These are phyloP conservation scores for Nigrospora sphaerica DNA, from an alignment of 2,329 filamentous ascomycete genomes.

Conservation along the genomic window DNA sequence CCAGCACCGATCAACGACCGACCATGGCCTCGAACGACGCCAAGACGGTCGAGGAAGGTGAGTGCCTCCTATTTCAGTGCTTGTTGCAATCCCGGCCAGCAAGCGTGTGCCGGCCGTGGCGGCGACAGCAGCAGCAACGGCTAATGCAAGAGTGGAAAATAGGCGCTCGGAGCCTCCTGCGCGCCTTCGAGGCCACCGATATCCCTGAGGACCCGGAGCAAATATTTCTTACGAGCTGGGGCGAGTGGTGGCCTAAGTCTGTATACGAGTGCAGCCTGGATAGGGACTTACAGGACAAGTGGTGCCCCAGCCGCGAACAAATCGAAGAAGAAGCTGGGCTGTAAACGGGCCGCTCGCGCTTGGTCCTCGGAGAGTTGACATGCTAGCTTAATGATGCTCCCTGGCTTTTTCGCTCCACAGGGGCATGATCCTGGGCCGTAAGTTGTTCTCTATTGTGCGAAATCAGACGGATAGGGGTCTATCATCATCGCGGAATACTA, in stretches of 20 bases:
- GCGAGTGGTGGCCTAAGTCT: constrained; percentile 46
- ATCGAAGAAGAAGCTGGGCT: constrained; percentile 36
- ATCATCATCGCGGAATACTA: too few relatives aligned
- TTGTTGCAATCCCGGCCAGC: too few relatives aligned
- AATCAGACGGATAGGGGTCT: too few relatives aligned
- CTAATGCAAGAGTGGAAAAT: too few relatives aligned
- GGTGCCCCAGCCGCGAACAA: constrained; percentile 38
- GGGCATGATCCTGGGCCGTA: too few relatives aligned
- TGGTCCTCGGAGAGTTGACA: background rate
- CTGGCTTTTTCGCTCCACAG: too few relatives aligned
- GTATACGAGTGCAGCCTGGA: constrained; percentile 33
- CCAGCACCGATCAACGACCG: constrained; percentile 14
- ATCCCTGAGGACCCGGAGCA: constrained; percentile 42
- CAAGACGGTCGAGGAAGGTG: constrained; percentile 39
- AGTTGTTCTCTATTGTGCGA: too few relatives aligned
- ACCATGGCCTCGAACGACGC: constrained; percentile 33
- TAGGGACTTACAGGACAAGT: constrained; percentile 42
- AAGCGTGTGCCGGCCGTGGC: too few relatives aligned
- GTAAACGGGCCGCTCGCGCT: background rate
- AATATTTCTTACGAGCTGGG: constrained; percentile 49
- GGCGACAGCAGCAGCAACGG: too few relatives aligned
- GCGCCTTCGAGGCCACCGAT: constrained; percentile 35
- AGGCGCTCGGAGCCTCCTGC: constrained; percentile 39
- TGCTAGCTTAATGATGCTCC: background rate
- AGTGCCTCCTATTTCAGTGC: background rate